Conservation (phyloP, 2,329 filamentous ascomycete species). For the Paracoccidioides lutzii region DNA sequence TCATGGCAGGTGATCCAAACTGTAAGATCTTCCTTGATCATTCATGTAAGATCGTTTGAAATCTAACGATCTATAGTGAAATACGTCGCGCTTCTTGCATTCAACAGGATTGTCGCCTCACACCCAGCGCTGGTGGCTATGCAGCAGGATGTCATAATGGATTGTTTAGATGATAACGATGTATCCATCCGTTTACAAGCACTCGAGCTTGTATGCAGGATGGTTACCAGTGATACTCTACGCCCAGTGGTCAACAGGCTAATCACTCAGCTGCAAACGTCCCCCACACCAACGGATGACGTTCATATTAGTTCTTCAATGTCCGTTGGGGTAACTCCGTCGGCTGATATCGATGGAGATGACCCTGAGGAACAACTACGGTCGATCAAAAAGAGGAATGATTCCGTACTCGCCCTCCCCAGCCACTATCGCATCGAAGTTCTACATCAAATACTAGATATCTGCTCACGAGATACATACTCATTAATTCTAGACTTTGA, state of each 20-base stretch:
- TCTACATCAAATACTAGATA: slow-evolving; percentile 67
- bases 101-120: slow-evolving; percentile 84
- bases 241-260: slow-evolving; percentile 72
- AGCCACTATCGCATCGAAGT: slow-evolving; percentile 78
- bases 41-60: slow-evolving; percentile 2
- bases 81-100: slow-evolving; percentile 89
- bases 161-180: slow-evolving; percentile 90
- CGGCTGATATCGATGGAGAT: slow-evolving; percentile 45
- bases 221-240: slow-evolving; percentile 82
- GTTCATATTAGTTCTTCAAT: slow-evolving; percentile 27
- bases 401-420: slow-evolving; percentile 51
- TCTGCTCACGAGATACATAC: slow-evolving; percentile 86
- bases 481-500: slow-evolving; percentile 79
- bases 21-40: slow-evolving; percentile 41
- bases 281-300: slow-evolving; percentile 42
- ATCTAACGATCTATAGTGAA: slow-evolving; percentile 50
- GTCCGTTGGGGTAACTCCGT: slow-evolving; percentile 32
- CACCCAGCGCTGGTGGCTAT: slow-evolving; percentile 79
- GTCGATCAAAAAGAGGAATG: slow-evolving; percentile 39
- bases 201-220: slow-evolving; percentile 78
- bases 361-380: slow-evolving; percentile 43
- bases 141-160: slow-evolving; percentile 91
- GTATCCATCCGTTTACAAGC: slow-evolving; percentile 92
- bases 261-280: slow-evolving; percentile 66
- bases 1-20: slow-evolving; percentile 86